Percentiles rank a stretch among this genome's conserved stretches.
These are phyloP conservation scores for Coemansia sp. DNA, from an alignment of 192 early-diverging fungal genomes.

Conservation along the genomic window DNA sequence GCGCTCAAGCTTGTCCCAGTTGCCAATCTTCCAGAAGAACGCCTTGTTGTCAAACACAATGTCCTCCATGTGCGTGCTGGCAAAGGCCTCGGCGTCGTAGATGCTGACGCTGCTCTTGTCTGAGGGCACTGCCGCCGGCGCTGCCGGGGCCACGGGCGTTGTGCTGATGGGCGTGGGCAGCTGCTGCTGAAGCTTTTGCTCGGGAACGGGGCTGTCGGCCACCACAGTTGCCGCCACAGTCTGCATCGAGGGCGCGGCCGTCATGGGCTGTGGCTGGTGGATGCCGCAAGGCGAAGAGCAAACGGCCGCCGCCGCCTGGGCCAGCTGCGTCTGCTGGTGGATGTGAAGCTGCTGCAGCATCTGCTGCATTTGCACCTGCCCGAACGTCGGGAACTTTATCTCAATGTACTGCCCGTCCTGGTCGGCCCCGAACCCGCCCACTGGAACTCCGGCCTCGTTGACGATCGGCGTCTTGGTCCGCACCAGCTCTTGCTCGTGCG, in stretches of 20 bases:
- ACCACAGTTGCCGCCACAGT: not conserved
- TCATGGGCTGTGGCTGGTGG: constrained; percentile 7
- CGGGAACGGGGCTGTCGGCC: not conserved
- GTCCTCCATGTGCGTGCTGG: constrained; percentile 52
- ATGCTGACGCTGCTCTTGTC: constrained; percentile 35
- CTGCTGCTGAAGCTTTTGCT: constrained; percentile 6
- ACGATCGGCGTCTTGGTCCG: constrained; percentile 33
- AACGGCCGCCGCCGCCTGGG: not conserved
- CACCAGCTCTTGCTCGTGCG: not conserved
- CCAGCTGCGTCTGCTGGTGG: constrained; percentile 17
- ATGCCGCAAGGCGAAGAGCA: not conserved
- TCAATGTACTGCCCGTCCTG: constrained; percentile 56
- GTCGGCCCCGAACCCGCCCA: constrained; percentile 48
- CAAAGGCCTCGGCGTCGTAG: constrained; percentile 47
- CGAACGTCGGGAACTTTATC: constrained; percentile 57
- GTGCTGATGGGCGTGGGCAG: constrained; percentile 27
- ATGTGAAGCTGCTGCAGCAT: constrained; percentile 57
- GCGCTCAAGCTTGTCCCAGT: constrained; percentile 53
- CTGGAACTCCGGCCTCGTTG: constrained; percentile 30
- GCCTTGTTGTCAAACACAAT: constrained; percentile 50
- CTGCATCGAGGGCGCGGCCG: constrained; percentile 3
- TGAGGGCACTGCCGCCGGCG: not conserved
- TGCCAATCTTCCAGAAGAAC: constrained; percentile 54
- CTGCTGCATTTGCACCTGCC: constrained; percentile 53
- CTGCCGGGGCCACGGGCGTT: constrained; percentile 7